Base-by-base conservation (phyloP, 768 basidiomycete species). In the Kwoniella sp. region DNA sequence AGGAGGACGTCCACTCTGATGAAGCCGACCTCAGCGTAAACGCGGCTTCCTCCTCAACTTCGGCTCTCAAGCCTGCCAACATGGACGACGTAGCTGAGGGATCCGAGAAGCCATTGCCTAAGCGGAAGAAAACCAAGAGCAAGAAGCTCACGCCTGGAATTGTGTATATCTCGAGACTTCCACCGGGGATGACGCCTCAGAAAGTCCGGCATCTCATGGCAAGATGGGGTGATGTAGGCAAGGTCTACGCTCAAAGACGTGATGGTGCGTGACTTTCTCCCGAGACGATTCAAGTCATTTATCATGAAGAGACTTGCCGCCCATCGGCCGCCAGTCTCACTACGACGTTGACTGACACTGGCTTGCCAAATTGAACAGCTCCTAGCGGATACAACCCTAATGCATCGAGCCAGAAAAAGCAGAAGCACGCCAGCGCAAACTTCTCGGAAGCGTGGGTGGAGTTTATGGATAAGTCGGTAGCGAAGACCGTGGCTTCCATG, bases 391-490 rank as follows among this genome's bases (percentile, higher is more conserved):
- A 66, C 56, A 70, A 75, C 47, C 69, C 73, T 20, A 53, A 68
- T 17, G 41, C 58, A 31, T 30, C 66, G 8, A 29, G 56, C 13
- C 31, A 65, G 48, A 75, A 73, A 11, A 94, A 93, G 80, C 84
- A 88, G n/a, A 90, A 92, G 38, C 92, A 94, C 82, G 90, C 91
- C 79, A 91, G 91, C 70, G 84, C 88, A 12, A 91, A 93, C 73
- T 98, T 89, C 77, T 90, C 90, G 0, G 96, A 99, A 79, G 96
- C 96, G 31, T 99, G 96, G 96, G 89, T 98, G 47, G 96, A 99
- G 81, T 97, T 98, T 83, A 88, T 89, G 70, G 90, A 97, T 82
- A 98, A 98, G 82, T 88, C 86, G 53, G 84, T 97, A 50, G 96
- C 93, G 0, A 86, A 93, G 22, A 88, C 87, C 41, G 89, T 94